Conservation (phyloP, 2,329 filamentous ascomycete genomes). For the Thielaviopsis musarum region DNA sequence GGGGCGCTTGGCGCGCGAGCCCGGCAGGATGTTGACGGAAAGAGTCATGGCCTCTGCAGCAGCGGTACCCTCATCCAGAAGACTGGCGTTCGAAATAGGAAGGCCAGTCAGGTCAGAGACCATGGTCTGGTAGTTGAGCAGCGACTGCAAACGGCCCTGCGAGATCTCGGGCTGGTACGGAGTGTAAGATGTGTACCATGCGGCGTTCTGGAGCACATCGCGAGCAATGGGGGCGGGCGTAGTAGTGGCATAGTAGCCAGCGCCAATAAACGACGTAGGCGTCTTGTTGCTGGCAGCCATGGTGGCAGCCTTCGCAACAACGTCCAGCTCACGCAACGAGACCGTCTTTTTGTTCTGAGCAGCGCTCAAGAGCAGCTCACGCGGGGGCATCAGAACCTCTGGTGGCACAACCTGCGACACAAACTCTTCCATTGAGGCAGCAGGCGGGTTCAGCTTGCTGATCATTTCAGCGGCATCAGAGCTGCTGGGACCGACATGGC, state of each 20-base stretch:
- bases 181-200: slow-evolving; percentile 96
- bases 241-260: slow-evolving; percentile 75
- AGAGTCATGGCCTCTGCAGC: slow-evolving; percentile 94
- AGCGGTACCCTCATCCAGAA: slow-evolving; percentile 81
- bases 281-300: slow-evolving; percentile 22
- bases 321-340: slow-evolving; percentile 40
- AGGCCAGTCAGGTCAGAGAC: slow-evolving; percentile 76
- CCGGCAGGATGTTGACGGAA: slow-evolving; percentile 43
- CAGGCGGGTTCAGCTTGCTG: slow-evolving; percentile 57
- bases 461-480: slow-evolving; percentile 63
- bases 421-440: slow-evolving; percentile 60
- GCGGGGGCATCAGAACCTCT: slow-evolving; percentile 41
- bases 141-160: slow-evolving; percentile 78
- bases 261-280: slow-evolving; percentile 60
- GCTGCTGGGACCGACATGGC: slow-evolving; percentile 74
- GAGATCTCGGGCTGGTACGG: slow-evolving; percentile 97
- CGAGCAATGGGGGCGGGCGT: slow-evolving; percentile 82
- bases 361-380: slow-evolving; percentile 6
- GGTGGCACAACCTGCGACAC: slow-evolving; percentile 67
- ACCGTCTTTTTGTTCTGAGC: background rate
- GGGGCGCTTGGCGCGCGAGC: slow-evolving; percentile 52
- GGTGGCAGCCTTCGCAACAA: slow-evolving; percentile 27
- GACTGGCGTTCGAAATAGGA: slow-evolving; percentile 75
- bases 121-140: slow-evolving; percentile 92
- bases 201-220: slow-evolving; percentile 82